Evolutionary conservation across 192 early-diverging fungal species (phyloP).

Genomic region (Chytriomyces confervae): DNA sequence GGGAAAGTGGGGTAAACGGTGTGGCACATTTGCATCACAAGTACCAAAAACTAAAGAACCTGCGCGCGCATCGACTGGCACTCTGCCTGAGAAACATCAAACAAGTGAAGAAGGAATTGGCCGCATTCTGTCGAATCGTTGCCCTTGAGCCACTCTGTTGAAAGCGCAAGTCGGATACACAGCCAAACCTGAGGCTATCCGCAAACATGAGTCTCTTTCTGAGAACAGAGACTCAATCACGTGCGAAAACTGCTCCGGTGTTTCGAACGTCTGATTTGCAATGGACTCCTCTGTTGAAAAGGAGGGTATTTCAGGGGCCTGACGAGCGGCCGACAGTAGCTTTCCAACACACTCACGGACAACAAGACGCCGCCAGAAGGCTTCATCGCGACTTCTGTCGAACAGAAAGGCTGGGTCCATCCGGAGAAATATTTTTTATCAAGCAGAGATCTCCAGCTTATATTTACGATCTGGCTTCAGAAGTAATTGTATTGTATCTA

Average conservation of each 20-base stretch:
- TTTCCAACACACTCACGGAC: conserved; percentile 23
- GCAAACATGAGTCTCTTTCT: conserved; percentile 26
- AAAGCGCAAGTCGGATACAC: background rate
- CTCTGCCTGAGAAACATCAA: conserved; percentile 29
- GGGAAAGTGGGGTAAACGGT: background rate
- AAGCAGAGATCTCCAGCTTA: background rate
- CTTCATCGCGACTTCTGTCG: conserved; percentile 19
- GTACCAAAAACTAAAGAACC: background rate
- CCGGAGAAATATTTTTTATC: background rate
- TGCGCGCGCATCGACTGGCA: conserved; percentile 12
- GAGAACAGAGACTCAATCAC: conserved; percentile 10
- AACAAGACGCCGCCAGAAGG: conserved; percentile 28
- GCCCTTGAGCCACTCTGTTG: too few species aligned
- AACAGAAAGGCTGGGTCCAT: background rate
- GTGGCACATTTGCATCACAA: background rate
- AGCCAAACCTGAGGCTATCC: conserved; percentile 20
- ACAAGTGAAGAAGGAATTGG: conserved; percentile 18
- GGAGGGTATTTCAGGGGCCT: background rate
- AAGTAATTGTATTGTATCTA: background rate
- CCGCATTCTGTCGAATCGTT: conserved; percentile 14
- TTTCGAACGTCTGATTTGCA: background rate
- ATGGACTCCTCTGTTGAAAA: background rate
- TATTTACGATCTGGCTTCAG: background rate
- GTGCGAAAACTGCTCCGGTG: background rate
- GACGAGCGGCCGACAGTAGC: background rate